These are phyloP conservation scores for Sorghum bicolor DNA, from an alignment of 176 grass and related monocot genomes.

Conservation along the genomic window DNA sequence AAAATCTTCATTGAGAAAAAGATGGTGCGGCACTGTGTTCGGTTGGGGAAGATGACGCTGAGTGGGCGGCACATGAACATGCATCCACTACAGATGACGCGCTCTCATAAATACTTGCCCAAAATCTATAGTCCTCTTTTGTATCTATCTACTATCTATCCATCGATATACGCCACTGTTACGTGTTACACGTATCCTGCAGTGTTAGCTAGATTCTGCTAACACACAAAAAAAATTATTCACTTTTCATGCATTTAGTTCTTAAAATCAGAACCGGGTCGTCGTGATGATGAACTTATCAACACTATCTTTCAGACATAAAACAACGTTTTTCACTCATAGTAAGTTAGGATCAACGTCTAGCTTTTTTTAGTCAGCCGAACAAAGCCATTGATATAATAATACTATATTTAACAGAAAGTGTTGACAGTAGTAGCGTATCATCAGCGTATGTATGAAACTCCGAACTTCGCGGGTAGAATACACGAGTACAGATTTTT, in stretches of 20 bases:
- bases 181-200: neutral
- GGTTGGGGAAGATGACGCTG: slow-evolving; percentile 27
- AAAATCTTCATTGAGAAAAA: neutral
- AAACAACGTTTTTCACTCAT: too few relatives aligned
- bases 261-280: neutral
- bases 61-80: slow-evolving; percentile 48
- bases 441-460: too few relatives aligned
- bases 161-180: neutral
- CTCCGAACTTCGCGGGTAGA: neutral
- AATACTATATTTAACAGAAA: too few relatives aligned
- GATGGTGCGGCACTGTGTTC: neutral
- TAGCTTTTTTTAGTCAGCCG: too few relatives aligned
- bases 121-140: slow-evolving; percentile 13
- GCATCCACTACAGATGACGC: slow-evolving; percentile 35
- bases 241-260: neutral
- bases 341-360: too few relatives aligned
- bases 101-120: slow-evolving; percentile 44
- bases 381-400: too few relatives aligned
- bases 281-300: too few relatives aligned
- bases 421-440: too few relatives aligned
- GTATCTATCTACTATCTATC: neutral
- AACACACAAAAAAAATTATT: neutral
- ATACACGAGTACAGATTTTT: slow-evolving; percentile 10
- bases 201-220: slow-evolving; percentile 5
- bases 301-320: too few relatives aligned